Percentiles rank a stretch among this genome's conserved stretches.
phyloP scores from a whole-genome alignment of 2,329 filamentous ascomycete genomes.

The Fusarium sp. region DNA sequence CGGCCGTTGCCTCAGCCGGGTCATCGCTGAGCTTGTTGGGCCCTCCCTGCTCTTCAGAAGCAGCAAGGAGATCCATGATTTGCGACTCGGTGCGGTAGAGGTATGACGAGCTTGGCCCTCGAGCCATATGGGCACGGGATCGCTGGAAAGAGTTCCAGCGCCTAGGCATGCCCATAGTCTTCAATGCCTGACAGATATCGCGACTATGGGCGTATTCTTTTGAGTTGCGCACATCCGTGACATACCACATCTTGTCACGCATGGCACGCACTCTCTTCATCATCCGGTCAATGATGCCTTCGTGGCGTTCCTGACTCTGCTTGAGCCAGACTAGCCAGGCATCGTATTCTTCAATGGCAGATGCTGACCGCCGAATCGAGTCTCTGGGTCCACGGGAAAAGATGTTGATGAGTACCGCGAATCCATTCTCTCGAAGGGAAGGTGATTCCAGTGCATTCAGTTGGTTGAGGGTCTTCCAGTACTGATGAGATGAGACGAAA shows the following conservation, averaged over 20 bases:
- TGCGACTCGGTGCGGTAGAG: slow-evolving; percentile 86
- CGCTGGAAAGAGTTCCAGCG: slow-evolving; percentile 65
- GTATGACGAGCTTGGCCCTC: slow-evolving; percentile 68
- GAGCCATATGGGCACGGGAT: slow-evolving; percentile 60
- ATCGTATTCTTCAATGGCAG: slow-evolving; percentile 81
- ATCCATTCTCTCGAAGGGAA: slow-evolving; percentile 74
- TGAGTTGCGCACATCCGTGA: slow-evolving; percentile 92
- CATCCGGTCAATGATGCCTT: slow-evolving; percentile 79
- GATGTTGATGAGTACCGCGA: slow-evolving; percentile 78
- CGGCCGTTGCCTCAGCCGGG: slow-evolving; percentile 85
- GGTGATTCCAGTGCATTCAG: slow-evolving; percentile 72
- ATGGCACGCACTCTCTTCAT: slow-evolving; percentile 79
- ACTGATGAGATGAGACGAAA: slow-evolving; percentile 85
- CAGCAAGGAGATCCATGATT: slow-evolving; percentile 87
- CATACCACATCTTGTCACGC: slow-evolving; percentile 99
- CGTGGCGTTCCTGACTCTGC: slow-evolving; percentile 82
- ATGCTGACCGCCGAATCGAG: slow-evolving; percentile 75
- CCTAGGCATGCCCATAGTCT: slow-evolving; percentile 84
- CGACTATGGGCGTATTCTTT: slow-evolving; percentile 87
- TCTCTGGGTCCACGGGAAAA: slow-evolving; percentile 79
- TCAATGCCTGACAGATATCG: slow-evolving; percentile 87
- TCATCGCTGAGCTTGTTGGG: slow-evolving; percentile 97
- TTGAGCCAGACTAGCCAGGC: slow-evolving; percentile 87
- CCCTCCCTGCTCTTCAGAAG: slow-evolving; percentile 84
- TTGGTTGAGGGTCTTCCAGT: slow-evolving; percentile 85